Base-by-base conservation (phyloP, 352 stramenopile species). In the Phytophthora pistaciae region DNA sequence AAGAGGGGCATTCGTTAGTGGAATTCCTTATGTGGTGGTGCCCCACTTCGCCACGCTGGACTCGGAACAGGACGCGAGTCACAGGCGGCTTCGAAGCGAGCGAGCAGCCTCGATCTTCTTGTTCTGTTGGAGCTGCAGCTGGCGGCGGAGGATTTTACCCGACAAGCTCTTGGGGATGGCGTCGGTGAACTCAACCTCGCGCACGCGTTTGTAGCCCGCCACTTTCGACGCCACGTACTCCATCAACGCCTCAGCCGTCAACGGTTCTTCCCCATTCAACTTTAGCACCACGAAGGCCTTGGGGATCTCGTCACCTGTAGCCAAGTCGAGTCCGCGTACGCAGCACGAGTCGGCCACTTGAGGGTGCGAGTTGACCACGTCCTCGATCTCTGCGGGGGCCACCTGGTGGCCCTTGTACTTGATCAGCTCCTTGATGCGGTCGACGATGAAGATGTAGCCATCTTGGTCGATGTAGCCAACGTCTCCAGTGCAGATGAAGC, bases 391-490 rank as follows among this genome's bases (percentile, higher is more conserved):
- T 0, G 93, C 94, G 2, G 93, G 95, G 9, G 93, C 87, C 9
- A 99, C 82, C 75, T 96, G 94, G 56, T 95, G 94, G 13, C 94
- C 94, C 58, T 97, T 97, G 63, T 97, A 94, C 82, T 99, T 98
- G 79, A 99, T 98, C 13, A 99, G 69, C 70, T 98, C 94, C 75
- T 99, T 98, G 20, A 97, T 69, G 16, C 96, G 80, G 70, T 98
- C 96, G 0, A 91, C 89, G 49, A 99, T 96, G 67, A 91, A 98
- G 16, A 98, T 84, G 69, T 82, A 98, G 8, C 92, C 93, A 52
- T 98, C 91, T 36, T 96, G 77, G 66, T 98, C 94, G 62, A 98
- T 95, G 64, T 90, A 90, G 7, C 85, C 91, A 18, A 98, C 69
- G 78, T 99, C 96, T 5, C 95, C 94, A 8, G 93, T 98, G 54